Evolutionary conservation across 768 basidiomycete genomes (phyloP), one percentile per base, ranked within the genome.

Genomic region (Rhizopogon rudus): DNA sequence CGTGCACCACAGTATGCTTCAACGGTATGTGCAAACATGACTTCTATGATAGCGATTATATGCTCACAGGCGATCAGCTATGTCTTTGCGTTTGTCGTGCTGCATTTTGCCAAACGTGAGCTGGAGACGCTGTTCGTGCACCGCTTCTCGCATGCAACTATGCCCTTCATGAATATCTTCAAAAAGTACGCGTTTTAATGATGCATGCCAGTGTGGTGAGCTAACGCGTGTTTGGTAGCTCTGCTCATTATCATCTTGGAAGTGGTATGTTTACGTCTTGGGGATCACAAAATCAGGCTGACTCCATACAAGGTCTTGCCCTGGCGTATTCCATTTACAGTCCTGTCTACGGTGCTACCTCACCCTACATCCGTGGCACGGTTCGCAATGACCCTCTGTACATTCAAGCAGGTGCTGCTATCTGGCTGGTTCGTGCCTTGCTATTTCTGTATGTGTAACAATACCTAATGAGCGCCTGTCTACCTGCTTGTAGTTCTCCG

Each of bases 101-200:
- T 87, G 14, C 97, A 99, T 68, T 98, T 94, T 72, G 57, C 81
- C 44, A 99, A 99, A 73, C 87, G 97, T 51, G 93, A 96, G 65
- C 69, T 92, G 17, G 97, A 99, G 72, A 94, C 97, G 2, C 55
- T 95, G 4, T 96, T 93, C 64, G 83, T 99, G 1, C 97, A 99
- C 68, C 88, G 91, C 10, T 98, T 98, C 79, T 98, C 94, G 31
- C 84, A 93, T 71, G 89, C 85, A 1, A 97, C 96, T 0, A 96
- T 98, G 90, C 97, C 96, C 1, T 71, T 87, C 55, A 64, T 66
- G 56, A 91, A 93, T 66, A 81, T 98, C 37, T 86, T 96, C 76
- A 89, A 87, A 69, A 99, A 99, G 96, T 97, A 53, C 29, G 81
- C 61, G n/a, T 9, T 13, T 52, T 16, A 2, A 7, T 44, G 16